These are phyloP conservation scores for Aspergillus versicolor DNA, from an alignment of 2,329 filamentous ascomycete genomes.

Conservation along the genomic window DNA sequence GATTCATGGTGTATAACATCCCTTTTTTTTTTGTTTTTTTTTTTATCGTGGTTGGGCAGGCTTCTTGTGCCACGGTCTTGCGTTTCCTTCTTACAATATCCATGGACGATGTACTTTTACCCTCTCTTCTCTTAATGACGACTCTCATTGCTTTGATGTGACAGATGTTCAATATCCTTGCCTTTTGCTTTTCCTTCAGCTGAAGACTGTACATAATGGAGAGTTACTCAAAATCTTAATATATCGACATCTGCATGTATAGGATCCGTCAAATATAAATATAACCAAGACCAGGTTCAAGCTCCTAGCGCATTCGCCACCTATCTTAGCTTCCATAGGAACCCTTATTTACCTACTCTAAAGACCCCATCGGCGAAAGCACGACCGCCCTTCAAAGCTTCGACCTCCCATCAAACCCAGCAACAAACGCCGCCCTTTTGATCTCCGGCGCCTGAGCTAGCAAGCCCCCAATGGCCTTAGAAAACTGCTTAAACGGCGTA, in stretches of 20 bases:
- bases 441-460: slow-evolving; percentile 18
- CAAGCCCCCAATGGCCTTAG: slow-evolving; percentile 12
- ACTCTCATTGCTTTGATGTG: neutral
- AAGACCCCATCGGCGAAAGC: neutral
- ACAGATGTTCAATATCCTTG: neutral
- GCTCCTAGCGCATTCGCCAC: no score
- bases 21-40: neutral
- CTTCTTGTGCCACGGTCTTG: slow-evolving; percentile 4
- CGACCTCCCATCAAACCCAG: slow-evolving; percentile 19
- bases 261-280: no score
- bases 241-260: no score
- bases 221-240: no score
- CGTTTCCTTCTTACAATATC: neutral
- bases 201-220: no score
- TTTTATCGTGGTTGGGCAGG: slow-evolving; percentile 3
- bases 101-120: neutral
- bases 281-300: no score
- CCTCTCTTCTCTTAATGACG: slow-evolving; percentile 5
- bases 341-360: neutral
- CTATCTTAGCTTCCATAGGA: no score
- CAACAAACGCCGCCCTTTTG: slow-evolving; percentile 15
- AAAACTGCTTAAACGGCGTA: slow-evolving; percentile 17
- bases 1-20: neutral
- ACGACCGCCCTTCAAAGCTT: slow-evolving; percentile 13
- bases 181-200: neutral